Conservation (phyloP, 2,329 filamentous ascomycete genomes). For the Exophiala alcalophila region DNA sequence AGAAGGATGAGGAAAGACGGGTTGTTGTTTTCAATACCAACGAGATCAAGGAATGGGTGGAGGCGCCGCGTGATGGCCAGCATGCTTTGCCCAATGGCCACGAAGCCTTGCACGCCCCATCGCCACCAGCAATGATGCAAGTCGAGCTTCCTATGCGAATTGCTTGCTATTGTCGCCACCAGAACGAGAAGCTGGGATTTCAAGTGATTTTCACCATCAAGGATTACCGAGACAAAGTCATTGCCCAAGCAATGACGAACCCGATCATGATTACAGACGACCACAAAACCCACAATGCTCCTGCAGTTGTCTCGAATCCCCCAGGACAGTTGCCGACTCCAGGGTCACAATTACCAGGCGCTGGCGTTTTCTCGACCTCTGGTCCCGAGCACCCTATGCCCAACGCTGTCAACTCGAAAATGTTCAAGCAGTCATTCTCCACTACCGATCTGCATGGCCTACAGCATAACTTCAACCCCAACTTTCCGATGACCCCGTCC, state of each 20-base stretch:
- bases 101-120: conserved; percentile 38
- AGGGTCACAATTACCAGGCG: conserved; percentile 42
- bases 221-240: conserved; percentile 69
- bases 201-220: conserved; percentile 92
- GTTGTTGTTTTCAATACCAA: conserved; percentile 90
- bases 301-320: conserved; percentile 37
- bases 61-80: conserved; percentile 54
- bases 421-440: conserved; percentile 54
- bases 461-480: conserved; percentile 50
- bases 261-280: conserved; percentile 98
- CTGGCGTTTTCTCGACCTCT: conserved; percentile 40
- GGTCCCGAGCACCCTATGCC: conserved; percentile 15
- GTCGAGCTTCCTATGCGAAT: conserved; percentile 91
- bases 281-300: conserved; percentile 75
- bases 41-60: conserved; percentile 80
- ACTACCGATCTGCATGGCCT: conserved; percentile 62
- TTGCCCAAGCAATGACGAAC: conserved; percentile 80
- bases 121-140: conserved; percentile 63
- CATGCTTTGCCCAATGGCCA: conserved; percentile 32
- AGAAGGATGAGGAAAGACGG: conserved; percentile 71
- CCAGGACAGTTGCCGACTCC: conserved; percentile 38
- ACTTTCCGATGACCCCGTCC: conserved; percentile 38
- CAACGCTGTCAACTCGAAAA: conserved; percentile 28
- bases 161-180: conserved; percentile 93
- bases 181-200: conserved; percentile 90